These are phyloP conservation scores for Calonectria montana DNA, from an alignment of 2,329 filamentous ascomycete species.

Conservation along the genomic window DNA sequence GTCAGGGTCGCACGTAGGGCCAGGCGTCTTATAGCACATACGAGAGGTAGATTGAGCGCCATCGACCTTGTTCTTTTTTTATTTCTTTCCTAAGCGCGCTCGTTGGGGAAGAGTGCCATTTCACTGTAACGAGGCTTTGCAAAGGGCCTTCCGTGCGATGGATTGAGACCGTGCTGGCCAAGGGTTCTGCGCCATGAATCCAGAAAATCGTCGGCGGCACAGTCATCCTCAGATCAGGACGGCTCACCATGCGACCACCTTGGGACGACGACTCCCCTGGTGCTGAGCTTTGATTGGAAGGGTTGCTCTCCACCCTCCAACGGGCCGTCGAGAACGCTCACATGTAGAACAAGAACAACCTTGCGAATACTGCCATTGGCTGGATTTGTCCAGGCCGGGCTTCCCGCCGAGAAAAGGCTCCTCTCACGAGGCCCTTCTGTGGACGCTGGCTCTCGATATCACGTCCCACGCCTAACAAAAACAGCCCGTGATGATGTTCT, in stretches of 20 bases:
- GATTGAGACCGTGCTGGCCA: constrained; percentile 30
- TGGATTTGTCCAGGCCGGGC: not conserved
- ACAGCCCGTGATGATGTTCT: not conserved
- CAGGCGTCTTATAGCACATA: not conserved
- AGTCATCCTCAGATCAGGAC: constrained; percentile 41
- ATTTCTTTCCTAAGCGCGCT: not conserved
- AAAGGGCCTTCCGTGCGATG: constrained; percentile 29
- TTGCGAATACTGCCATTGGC: not conserved
- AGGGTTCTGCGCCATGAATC: constrained; percentile 37
- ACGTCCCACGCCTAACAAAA: not conserved
- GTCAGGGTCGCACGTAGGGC: constrained; percentile 2
- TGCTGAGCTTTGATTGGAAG: constrained; percentile 33
- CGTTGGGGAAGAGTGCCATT: not conserved
- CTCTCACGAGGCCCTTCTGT: not conserved
- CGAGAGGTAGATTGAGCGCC: not conserved
- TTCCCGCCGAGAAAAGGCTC: not conserved
- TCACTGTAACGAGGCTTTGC: not conserved
- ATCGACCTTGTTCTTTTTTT: not conserved
- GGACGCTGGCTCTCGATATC: not conserved
- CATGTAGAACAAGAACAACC: constrained; percentile 4
- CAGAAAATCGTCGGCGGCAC: constrained; percentile 33
- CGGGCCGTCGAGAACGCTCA: constrained; percentile 13
- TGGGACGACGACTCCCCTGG: constrained; percentile 22
- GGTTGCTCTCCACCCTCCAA: constrained; percentile 13
- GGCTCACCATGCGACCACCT: constrained; percentile 39